Percentiles rank a stretch among this genome's conserved stretches.
Conservation (phyloP, 2,329 filamentous ascomycete genomes). For the Trichoderma arundinaceum region DNA sequence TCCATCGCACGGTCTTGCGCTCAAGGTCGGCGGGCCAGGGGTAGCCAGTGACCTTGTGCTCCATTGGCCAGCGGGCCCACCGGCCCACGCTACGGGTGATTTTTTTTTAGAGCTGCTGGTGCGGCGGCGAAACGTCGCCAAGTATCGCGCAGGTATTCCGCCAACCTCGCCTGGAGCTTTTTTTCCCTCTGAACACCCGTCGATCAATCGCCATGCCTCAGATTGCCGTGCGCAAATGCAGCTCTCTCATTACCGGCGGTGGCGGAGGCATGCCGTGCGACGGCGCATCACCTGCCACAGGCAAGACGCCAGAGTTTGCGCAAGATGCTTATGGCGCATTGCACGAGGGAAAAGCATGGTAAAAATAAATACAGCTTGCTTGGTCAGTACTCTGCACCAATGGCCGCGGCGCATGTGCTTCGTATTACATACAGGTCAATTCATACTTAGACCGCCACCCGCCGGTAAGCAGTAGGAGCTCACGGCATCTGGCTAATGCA, state of each 20-base stretch:
- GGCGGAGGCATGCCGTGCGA: slow-evolving; percentile 28
- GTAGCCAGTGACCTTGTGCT: slow-evolving; percentile 16
- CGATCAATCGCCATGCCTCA: slow-evolving; percentile 19
- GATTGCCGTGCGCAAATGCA: slow-evolving; percentile 18
- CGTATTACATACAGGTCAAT: background rate
- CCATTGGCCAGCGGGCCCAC: slow-evolving; percentile 3
- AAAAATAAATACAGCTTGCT: too few relatives aligned
- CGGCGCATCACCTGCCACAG: slow-evolving; percentile 6
- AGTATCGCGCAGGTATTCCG: slow-evolving; percentile 11
- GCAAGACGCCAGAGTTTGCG: slow-evolving; percentile 16
- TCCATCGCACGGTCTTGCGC: background rate
- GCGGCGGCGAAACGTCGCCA: slow-evolving; percentile 19
- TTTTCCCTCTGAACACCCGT: background rate
- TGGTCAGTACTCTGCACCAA: background rate
- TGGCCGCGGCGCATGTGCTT: background rate
- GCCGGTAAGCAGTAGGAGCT: slow-evolving; percentile 22
- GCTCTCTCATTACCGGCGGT: slow-evolving; percentile 14
- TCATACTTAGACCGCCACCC: background rate
- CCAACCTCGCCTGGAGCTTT: slow-evolving; percentile 2
- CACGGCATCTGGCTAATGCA: slow-evolving; percentile 23
- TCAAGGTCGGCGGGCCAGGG: slow-evolving; percentile 22
- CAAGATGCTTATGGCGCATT: too few relatives aligned
- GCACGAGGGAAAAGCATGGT: too few relatives aligned
- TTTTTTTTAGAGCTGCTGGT: slow-evolving; percentile 30
- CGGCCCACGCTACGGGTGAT: slow-evolving; percentile 26